Base-by-base conservation (phyloP, 306 rosid species). In the Quercus cerris region DNA sequence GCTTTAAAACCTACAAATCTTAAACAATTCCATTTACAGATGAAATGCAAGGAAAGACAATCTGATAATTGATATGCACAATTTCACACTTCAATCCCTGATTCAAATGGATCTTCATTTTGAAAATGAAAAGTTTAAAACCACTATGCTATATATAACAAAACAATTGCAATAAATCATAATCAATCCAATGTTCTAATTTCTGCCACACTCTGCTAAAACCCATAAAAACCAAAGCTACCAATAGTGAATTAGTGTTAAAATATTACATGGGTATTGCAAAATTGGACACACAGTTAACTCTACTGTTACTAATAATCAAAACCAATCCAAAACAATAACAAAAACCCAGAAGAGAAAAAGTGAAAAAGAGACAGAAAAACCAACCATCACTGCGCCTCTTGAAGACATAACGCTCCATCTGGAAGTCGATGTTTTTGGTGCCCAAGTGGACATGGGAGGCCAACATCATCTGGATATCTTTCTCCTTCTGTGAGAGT, bases 321-420 rank as follows among this genome's bases (percentile, higher is more conserved):
- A 41, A 41, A 41, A 8, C 11, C 46, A 41, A 38, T 38, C 46
- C 46, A 8, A 38, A 38, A 38, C 46, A 7, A 41, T 41, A 41
- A 7, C 11, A 41, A 2, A 15, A 10, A 6, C 75, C 14, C 35
- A 5, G 0, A 46, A 25, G 11, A 54, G 13, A 20, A 31, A 61
- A 31, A 20, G 17, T 6, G 1, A 25, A 17, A 49, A 13, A 49
- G 54, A 49, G 12, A 1, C n/a, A 54, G 44, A 41, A 25, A 41
- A 58, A 31, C 49, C 5, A 28, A 94, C 98, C 98, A 11, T 94
- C 98, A 6, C 85, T 88, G 6, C 98, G 94, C 75, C 98, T 93
- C 86, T 94, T 94, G 87, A 92, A 94, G 30, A 87, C 94, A 75
- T 92, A 94, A 1, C 98, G 87, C n/a, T 91, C 98, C 97, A 94